Base-by-base conservation (phyloP, 495 filamentous ascomycete genomes). In the Venustampulla echinocandica region DNA sequence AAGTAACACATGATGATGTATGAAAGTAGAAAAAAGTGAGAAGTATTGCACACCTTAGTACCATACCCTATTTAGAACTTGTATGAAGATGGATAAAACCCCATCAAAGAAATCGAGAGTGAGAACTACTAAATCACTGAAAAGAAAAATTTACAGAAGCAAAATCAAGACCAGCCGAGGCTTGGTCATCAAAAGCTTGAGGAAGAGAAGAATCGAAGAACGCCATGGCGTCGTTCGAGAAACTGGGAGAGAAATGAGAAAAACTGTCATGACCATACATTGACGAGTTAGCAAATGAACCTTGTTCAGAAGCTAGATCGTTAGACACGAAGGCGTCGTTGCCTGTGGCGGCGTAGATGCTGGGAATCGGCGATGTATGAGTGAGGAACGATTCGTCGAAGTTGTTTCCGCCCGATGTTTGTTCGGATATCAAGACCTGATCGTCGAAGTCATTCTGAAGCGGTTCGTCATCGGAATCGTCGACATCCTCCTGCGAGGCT, bases 231-330 rank as follows among this genome's bases (percentile, higher is more conserved):
- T 41, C 23, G 24, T 48, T 28, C 46, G 22, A n/a, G 30, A 21
- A 41, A 7, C 10, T 9, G 4, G 24, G 25, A 30, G n/a, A 32
- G 27, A 33, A 40, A 20, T 40, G 20, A 4, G 34, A 20, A 30
- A 11, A 34, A 14, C 13, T 14, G 10, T 22, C 10, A 15, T 21
- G 15, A 6, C 42, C 42, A 14, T 41, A 24, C 22, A 41, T 32
- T 36, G 33, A 25, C 30, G n/a, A 22, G 24, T 44, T 34, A 48
- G 47, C 42, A 39, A 19, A 19, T 15, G 23, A 17, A 44, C 27
- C 36, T 25, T 49, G 47, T 40, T 57, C 46, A 41, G 47, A 28
- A 9, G 40, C 37, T 47, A 58, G 49, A 42, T 46, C 50, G n/a
- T 37, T n/a, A 35, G 47, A 47, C 38, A 28, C 41, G 32, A 42